Evolutionary conservation across 352 stramenopile species (phyloP).

Genomic region (Pelagophyceae sp.): DNA sequence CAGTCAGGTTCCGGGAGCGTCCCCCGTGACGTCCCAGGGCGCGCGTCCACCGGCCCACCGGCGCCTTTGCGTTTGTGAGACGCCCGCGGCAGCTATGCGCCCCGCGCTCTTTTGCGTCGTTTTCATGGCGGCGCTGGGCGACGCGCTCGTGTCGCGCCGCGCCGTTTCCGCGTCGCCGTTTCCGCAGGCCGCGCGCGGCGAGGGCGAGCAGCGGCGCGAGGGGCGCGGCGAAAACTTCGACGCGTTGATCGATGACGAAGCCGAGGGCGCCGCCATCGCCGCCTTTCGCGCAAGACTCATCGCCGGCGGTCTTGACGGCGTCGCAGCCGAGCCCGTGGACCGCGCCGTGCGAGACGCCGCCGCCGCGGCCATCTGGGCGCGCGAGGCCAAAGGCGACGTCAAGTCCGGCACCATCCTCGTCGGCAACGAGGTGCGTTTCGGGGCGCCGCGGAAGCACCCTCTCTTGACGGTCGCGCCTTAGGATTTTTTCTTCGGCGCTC

Average conservation of each 20-base stretch:
- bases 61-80: too few species aligned
- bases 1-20: too few species aligned
- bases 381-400: background rate
- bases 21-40: too few species aligned
- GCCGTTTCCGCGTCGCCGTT: too few species aligned
- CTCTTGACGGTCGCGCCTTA: background rate
- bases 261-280: background rate
- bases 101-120: too few species aligned
- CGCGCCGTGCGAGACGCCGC: background rate
- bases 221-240: too few species aligned
- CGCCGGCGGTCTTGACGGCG: background rate
- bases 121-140: too few species aligned
- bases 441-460: background rate
- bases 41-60: too few species aligned
- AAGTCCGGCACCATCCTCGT: background rate
- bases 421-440: background rate
- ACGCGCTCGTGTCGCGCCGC: too few species aligned
- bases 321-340: background rate
- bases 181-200: too few species aligned
- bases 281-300: slow-evolving; percentile 3
- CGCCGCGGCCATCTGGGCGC: background rate
- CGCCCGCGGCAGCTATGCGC: too few species aligned
- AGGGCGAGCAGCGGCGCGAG: too few species aligned
- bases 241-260: slow-evolving; percentile 2
- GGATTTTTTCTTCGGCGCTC: background rate